phyloP scores from a whole-genome alignment of 169 alveolate genomes.

The Nephromyces sp. region DNA sequence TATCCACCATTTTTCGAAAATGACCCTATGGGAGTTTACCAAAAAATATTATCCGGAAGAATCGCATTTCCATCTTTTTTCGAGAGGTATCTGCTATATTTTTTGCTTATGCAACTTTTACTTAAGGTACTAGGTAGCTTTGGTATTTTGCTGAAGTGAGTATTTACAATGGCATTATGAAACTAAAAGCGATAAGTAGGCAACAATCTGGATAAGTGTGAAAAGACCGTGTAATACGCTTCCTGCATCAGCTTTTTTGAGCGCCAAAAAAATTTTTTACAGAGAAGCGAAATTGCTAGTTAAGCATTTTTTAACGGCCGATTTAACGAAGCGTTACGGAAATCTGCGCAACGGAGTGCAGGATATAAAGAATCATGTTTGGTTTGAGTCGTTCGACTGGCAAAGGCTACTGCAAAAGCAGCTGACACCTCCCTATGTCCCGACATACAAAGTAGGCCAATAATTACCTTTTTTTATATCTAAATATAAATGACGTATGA shows the following conservation, averaged over 20 bases:
- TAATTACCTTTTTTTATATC: no score
- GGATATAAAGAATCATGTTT: conserved; percentile 75
- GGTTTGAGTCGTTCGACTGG: conserved; percentile 66
- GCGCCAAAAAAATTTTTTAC: background rate
- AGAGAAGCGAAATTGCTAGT: conserved; percentile 54
- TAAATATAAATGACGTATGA: no score
- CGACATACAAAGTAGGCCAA: conserved; percentile 56
- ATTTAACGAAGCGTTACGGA: conserved; percentile 87
- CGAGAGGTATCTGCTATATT: conserved; percentile 3
- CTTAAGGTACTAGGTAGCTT: background rate
- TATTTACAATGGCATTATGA: background rate
- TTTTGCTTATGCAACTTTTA: background rate
- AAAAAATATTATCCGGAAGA: conserved; percentile 86
- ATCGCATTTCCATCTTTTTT: conserved; percentile 62
- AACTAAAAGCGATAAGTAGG: background rate
- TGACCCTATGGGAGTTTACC: conserved; percentile 91
- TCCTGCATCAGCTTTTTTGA: background rate
- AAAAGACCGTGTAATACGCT: background rate
- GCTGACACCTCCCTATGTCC: conserved; percentile 53
- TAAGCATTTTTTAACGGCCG: conserved; percentile 80
- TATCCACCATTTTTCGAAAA: conserved; percentile 95
- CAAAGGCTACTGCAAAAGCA: conserved; percentile 29
- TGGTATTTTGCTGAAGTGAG: background rate
- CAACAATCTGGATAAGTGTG: background rate
- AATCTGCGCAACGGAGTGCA: conserved; percentile 85